Conservation (phyloP, 495 filamentous ascomycete species). For the Talaromyces trachyspermus region DNA sequence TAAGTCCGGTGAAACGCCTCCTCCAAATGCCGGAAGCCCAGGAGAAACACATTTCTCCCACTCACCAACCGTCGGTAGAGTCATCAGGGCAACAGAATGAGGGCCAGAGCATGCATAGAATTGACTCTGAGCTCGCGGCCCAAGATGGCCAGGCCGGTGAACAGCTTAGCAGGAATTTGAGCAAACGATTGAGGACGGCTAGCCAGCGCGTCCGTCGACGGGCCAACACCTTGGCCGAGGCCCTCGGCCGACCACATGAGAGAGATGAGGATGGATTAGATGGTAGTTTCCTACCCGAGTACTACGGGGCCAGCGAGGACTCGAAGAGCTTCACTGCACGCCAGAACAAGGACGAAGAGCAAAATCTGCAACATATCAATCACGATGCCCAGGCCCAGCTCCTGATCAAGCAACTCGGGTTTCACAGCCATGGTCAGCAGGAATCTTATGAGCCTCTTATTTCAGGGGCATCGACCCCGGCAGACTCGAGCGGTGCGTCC, state of each 20-base stretch:
- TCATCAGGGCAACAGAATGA: conserved; percentile 8
- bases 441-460: conserved; percentile 11
- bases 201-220: conserved; percentile 17
- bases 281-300: conserved; percentile 17
- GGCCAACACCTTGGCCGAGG: conserved; percentile 17
- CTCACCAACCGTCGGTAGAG: conserved; percentile 10
- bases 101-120: not conserved
- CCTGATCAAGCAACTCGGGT: conserved; percentile 18
- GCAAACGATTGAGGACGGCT: conserved; percentile 18
- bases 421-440: conserved; percentile 6
- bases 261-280: conserved; percentile 22
- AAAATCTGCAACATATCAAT: conserved; percentile 6
- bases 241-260: conserved; percentile 21
- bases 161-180: conserved; percentile 8
- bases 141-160: conserved; percentile 4
- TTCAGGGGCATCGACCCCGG: conserved; percentile 17
- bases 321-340: conserved; percentile 15
- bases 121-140: not conserved
- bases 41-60: conserved; percentile 11
- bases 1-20: not conserved
- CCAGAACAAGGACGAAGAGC: conserved; percentile 15
- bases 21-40: conserved; percentile 13
- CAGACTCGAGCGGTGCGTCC: conserved; percentile 10
- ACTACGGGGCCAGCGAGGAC: conserved; percentile 25
- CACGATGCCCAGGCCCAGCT: conserved; percentile 20